phyloP scores from a whole-genome alignment of 1,284 basidiomycete species.

The Tilletia indica region DNA sequence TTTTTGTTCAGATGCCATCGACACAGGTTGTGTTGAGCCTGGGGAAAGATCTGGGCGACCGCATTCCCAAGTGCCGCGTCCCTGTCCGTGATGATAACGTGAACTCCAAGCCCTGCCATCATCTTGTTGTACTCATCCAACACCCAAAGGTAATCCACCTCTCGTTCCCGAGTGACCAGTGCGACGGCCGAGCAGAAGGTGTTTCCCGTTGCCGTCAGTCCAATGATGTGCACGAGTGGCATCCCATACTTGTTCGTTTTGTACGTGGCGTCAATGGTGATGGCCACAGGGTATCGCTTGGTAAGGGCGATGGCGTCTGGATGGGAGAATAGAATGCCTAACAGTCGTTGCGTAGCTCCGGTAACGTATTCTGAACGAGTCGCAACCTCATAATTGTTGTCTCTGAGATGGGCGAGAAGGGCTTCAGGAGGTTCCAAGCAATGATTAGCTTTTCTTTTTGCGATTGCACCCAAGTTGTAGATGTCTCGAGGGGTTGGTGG shows the following conservation, averaged over 20 bases:
- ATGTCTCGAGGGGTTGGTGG: not conserved
- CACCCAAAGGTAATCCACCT: not conserved
- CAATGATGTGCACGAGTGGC: not conserved
- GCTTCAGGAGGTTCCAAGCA: not conserved
- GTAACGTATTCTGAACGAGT: not conserved
- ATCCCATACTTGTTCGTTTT: not conserved
- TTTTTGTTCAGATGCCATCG: not conserved
- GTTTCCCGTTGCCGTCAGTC: not conserved
- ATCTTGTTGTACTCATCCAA: not conserved
- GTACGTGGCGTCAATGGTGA: constrained; percentile 7
- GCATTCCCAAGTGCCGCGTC: not conserved
- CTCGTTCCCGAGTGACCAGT: not conserved
- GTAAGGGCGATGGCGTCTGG: not conserved
- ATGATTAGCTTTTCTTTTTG: not conserved
- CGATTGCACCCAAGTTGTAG: not conserved
- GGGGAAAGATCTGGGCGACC: not conserved
- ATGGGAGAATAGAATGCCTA: not conserved
- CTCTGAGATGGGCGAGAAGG: not conserved
- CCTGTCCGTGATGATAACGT: not conserved
- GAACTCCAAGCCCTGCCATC: not conserved
- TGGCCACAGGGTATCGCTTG: not conserved
- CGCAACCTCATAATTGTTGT: not conserved
- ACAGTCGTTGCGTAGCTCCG: not conserved
- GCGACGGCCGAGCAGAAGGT: not conserved
- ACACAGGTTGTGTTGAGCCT: not conserved